Base-by-base conservation (phyloP, 164 flowering plant species). In the Platanus orientalis region DNA sequence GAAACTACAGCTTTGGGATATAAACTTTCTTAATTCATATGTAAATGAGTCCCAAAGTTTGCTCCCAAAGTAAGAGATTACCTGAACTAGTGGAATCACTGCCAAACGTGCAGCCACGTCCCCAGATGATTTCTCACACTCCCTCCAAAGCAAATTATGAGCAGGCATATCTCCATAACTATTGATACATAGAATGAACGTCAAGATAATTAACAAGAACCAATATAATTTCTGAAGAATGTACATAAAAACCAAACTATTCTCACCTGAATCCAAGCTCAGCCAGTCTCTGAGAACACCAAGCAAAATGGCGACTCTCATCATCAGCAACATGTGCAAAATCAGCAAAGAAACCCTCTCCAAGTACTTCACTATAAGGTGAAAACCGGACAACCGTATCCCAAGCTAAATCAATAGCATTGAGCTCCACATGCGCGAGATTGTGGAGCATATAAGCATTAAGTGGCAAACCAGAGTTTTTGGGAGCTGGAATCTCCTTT, bases 121-220 rank as follows among this genome's bases (percentile, higher is more conserved):
- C 60, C 84, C 80, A 36, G 95, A 83, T 52, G 98, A 82, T 77
- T 83, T 94, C 69, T 83, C 86, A 72, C 97, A 89, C 79, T 91
- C 95, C 73, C 90, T 83, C 98, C 97, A 90, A n/a, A 94, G 92
- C 61, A 94, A 60, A 79, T 84, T 86, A 81, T 91, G 97, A 61
- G 98, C 98, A 67, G 95, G 89, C 93, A 94, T 89, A 81, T 94
- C 98, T 50, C 98, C 96, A 77, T 91, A 94, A 42, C 98, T 94
- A 56, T 59, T 26, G 25, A 49, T 4, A 4, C 10, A 26, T 16
- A 26, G 7, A 20, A 24, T 28, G 11, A 29, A 51, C 28, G 53
- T 50, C 27, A 57, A 54, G 49, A 4, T 25, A 49, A 51, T 10
- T 27, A 71, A 55, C 32, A 48, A 42, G 40, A 61, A 45, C 42